Percentiles rank a stretch among this genome's conserved stretches.
These are phyloP conservation scores for Gelatoporia subvermispora DNA, from an alignment of 768 basidiomycete species.

Conservation along the genomic window DNA sequence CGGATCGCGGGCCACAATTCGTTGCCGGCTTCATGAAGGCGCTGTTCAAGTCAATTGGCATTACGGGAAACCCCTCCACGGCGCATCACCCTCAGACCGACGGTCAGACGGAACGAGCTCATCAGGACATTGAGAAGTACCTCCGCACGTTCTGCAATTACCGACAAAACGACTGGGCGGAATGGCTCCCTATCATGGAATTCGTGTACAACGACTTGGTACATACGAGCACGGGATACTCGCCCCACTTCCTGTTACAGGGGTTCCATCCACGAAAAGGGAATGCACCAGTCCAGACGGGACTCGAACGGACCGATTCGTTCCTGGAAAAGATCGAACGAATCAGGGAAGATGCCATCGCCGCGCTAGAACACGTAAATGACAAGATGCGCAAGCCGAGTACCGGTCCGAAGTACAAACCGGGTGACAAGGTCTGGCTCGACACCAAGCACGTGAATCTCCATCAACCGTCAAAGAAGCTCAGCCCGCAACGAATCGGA, in stretches of 20 bases:
- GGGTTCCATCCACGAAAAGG: slow-evolving; percentile 18
- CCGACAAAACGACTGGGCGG: slow-evolving; percentile 30
- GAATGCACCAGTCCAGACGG: background rate
- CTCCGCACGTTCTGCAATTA: slow-evolving; percentile 30
- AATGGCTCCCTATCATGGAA: slow-evolving; percentile 27
- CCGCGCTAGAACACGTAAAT: slow-evolving; percentile 19
- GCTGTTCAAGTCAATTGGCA: slow-evolving; percentile 33
- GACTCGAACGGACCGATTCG: slow-evolving; percentile 11
- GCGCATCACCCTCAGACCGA: slow-evolving; percentile 30
- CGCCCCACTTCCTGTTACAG: slow-evolving; percentile 29
- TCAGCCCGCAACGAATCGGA: slow-evolving; percentile 16
- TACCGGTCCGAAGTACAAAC: slow-evolving; percentile 2
- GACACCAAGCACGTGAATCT: slow-evolving; percentile 22
- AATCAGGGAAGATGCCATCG: slow-evolving; percentile 8
- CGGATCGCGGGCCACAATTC: no score
- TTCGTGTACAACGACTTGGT: slow-evolving; percentile 31
- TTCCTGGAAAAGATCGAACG: slow-evolving; percentile 17
- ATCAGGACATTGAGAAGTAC: slow-evolving; percentile 37
- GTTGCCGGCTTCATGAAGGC: no score
- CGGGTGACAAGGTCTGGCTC: slow-evolving; percentile 23
- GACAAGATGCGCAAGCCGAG: slow-evolving; percentile 18
- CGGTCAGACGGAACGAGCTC: slow-evolving; percentile 36
- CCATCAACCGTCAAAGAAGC: slow-evolving; percentile 21
- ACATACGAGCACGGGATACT: slow-evolving; percentile 21
- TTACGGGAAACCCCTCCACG: slow-evolving; percentile 43